phyloP scores from a whole-genome alignment of 306 rosid genomes.

The Prinsepia uniflora region DNA sequence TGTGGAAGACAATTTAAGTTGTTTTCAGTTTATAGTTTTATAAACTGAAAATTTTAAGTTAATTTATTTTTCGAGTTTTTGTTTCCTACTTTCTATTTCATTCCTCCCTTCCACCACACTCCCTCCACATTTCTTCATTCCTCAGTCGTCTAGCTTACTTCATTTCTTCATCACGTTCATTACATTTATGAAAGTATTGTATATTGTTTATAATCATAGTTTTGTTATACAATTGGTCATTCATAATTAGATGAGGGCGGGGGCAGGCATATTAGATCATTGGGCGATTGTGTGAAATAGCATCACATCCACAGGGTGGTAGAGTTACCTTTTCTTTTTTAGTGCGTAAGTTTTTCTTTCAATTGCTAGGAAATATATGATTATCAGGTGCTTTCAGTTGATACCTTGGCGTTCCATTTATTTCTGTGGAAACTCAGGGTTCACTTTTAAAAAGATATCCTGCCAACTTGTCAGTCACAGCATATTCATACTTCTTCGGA shows the following conservation, averaged over 20 bases:
- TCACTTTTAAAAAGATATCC: slow-evolving; percentile 72
- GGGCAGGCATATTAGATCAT: background rate
- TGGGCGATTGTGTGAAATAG: background rate
- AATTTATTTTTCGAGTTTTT: no score
- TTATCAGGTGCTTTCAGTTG: background rate
- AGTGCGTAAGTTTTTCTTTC: background rate
- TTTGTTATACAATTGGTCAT: no score
- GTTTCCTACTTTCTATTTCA: no score
- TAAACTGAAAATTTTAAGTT: no score
- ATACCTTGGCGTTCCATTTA: slow-evolving; percentile 17
- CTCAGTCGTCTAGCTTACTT: no score
- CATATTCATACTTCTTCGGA: slow-evolving; percentile 77
- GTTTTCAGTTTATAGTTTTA: no score
- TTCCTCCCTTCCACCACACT: no score
- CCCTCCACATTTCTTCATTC: no score
- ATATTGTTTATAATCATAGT: no score
- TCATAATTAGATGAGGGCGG: background rate
- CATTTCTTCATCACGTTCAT: no score
- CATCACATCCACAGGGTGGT: background rate
- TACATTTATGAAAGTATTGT: no score
- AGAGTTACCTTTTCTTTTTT: background rate
- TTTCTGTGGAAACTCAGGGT: slow-evolving; percentile 53
- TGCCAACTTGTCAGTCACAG: slow-evolving; percentile 76
- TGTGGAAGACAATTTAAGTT: no score
- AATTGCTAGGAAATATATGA: slow-evolving; percentile 11